Evolutionary conservation across 805 yeast species (phyloP).

Genomic region (Metschnikowia matae): DNA sequence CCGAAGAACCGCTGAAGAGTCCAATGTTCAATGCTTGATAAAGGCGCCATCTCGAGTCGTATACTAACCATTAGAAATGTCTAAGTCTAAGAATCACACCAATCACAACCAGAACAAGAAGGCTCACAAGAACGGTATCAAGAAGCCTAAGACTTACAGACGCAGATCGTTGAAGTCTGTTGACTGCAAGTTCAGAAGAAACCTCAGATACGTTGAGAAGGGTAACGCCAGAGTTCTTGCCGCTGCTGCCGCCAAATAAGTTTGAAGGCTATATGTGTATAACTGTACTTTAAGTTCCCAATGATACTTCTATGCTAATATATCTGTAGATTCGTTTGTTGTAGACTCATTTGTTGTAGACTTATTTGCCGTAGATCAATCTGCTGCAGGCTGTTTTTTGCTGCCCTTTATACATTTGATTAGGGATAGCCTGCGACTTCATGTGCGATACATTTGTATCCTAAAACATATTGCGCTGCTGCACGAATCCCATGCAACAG

Average conservation of each 20-base stretch:
- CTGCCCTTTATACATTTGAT: not conserved
- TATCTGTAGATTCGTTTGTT: not conserved
- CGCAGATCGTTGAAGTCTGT: conserved; percentile 98
- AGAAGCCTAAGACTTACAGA: conserved; percentile 97
- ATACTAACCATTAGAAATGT: conserved; percentile 57
- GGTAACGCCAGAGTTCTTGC: conserved; percentile 96
- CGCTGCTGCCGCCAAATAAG: conserved; percentile 21
- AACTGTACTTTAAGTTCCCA: conserved; percentile 14
- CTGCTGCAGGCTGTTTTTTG: not conserved
- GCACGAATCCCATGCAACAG: not conserved
- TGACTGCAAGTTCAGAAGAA: conserved; percentile 98
- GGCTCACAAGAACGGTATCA: conserved; percentile 99
- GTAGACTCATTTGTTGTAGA: conserved; percentile 5
- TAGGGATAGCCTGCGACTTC: not conserved
- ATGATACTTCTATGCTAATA: conserved; percentile 12
- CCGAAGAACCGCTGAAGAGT: not conserved
- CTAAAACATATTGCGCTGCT: not conserved
- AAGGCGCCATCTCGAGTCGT: not conserved
- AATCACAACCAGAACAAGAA: conserved; percentile 99
- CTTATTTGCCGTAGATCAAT: not conserved
- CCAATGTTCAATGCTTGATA: conserved; percentile 14
- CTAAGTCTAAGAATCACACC: conserved; percentile 99
- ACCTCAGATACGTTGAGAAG: conserved; percentile 98
- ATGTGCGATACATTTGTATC: not conserved
- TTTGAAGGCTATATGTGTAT: conserved; percentile 4